phyloP scores from a whole-genome alignment of 192 early-diverging fungal genomes.

The Umbelopsis isabellina region DNA sequence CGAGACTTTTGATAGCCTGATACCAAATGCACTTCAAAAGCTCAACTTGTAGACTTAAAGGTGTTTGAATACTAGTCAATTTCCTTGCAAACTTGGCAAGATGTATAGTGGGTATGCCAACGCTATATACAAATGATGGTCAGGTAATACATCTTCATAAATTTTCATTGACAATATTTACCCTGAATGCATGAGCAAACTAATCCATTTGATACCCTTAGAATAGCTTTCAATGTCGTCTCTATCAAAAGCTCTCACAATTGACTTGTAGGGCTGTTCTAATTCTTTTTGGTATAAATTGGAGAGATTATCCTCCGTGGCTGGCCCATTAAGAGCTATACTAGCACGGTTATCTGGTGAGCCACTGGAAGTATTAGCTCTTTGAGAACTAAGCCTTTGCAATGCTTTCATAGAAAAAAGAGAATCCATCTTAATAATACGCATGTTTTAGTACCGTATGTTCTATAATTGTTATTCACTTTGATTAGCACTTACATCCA shows the following conservation, averaged over 20 bases:
- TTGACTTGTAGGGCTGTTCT: constrained; percentile 14
- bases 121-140: constrained; percentile 21
- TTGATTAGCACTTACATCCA: constrained; percentile 19
- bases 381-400: neutral
- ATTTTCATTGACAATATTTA: constrained; percentile 1
- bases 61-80: constrained; percentile 23
- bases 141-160: neutral
- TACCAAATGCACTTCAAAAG: constrained; percentile 47
- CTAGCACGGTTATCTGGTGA: constrained; percentile 2
- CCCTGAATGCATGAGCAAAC: constrained; percentile 42
- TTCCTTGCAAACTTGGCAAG: constrained; percentile 37
- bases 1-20: constrained; percentile 39
- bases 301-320: neutral
- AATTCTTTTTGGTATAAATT: neutral
- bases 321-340: neutral
- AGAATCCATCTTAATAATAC: neutral
- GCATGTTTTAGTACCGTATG: neutral
- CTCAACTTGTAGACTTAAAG: constrained; percentile 29
- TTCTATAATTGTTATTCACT: neutral
- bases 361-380: neutral
- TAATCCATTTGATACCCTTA: constrained; percentile 43
- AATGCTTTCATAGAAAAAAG: constrained; percentile 5
- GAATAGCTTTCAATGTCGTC: constrained; percentile 30
- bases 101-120: constrained; percentile 38
- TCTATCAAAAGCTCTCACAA: constrained; percentile 31